Conservation (phyloP, 2,329 filamentous ascomycete species). For the Dichotomopilus funicola region DNA sequence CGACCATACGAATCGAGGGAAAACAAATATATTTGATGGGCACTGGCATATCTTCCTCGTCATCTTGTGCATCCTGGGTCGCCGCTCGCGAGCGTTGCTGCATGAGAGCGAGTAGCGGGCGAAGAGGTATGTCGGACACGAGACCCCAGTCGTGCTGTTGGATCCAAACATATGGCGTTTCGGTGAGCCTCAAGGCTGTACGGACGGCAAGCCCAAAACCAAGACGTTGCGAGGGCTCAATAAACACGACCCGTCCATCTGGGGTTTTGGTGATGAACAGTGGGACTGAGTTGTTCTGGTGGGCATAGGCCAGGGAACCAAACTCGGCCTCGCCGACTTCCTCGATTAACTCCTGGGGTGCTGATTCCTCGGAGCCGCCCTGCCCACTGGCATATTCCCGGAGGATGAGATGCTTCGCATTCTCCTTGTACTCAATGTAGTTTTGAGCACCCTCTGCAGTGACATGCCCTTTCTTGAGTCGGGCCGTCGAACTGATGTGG, state of each 20-base stretch:
- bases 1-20: slow-evolving; percentile 44
- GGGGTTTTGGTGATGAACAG: slow-evolving; percentile 32
- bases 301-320: slow-evolving; percentile 33
- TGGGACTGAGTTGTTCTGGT: slow-evolving; percentile 32
- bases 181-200: slow-evolving; percentile 40
- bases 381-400: slow-evolving; percentile 22
- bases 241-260: slow-evolving; percentile 38
- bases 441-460: slow-evolving; percentile 38
- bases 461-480: slow-evolving; percentile 49
- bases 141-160: slow-evolving; percentile 54
- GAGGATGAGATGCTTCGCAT: slow-evolving; percentile 38
- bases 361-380: not conserved
- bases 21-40: slow-evolving; percentile 49
- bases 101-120: slow-evolving; percentile 42
- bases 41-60: slow-evolving; percentile 6
- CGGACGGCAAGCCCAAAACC: slow-evolving; percentile 50
- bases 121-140: slow-evolving; percentile 38
- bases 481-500: slow-evolving; percentile 35
- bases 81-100: slow-evolving; percentile 16
- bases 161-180: slow-evolving; percentile 49
- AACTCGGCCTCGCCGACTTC: slow-evolving; percentile 39
- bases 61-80: slow-evolving; percentile 9
- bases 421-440: slow-evolving; percentile 41
- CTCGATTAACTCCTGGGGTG: slow-evolving; percentile 8
- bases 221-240: slow-evolving; percentile 41